A percentile compares a stretch with the other conserved stretches of the same genome.
These are phyloP conservation scores for Lactifluus subvellereus DNA, from an alignment of 768 basidiomycete genomes.

Conservation along the genomic window DNA sequence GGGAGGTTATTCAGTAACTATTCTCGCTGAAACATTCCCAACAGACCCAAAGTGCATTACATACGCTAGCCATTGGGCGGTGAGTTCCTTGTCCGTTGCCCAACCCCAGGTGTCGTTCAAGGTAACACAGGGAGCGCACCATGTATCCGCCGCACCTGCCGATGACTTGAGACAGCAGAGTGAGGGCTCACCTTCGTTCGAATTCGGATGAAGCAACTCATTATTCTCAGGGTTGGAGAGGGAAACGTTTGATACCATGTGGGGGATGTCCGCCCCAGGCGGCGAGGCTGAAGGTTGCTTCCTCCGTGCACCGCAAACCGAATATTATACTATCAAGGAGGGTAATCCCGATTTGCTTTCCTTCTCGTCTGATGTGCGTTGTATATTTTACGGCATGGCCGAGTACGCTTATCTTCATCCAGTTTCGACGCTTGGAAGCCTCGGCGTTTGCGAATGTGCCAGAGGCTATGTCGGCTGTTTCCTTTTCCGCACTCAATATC, in stretches of 20 bases:
- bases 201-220: not conserved
- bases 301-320: slow-evolving; percentile 55
- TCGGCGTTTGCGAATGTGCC: slow-evolving; percentile 35
- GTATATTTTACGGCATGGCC: not conserved
- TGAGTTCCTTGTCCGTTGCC: slow-evolving; percentile 32
- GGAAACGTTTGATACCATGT: slow-evolving; percentile 71
- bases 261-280: slow-evolving; percentile 60
- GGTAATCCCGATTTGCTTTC: slow-evolving; percentile 34
- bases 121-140: slow-evolving; percentile 63
- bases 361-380: slow-evolving; percentile 33
- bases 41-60: slow-evolving; percentile 66
- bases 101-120: not conserved
- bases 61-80: slow-evolving; percentile 82
- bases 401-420: slow-evolving; percentile 10
- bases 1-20: slow-evolving; percentile 55
- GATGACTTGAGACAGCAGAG: slow-evolving; percentile 44
- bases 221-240: slow-evolving; percentile 50
- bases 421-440: slow-evolving; percentile 38
- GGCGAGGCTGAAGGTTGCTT: slow-evolving; percentile 54
- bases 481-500: slow-evolving; percentile 65
- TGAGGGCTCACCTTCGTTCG: slow-evolving; percentile 29
- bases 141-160: slow-evolving; percentile 48
- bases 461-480: slow-evolving; percentile 42
- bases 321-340: slow-evolving; percentile 45
- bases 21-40: slow-evolving; percentile 68